Base-by-base conservation (phyloP, 2,329 filamentous ascomycete genomes). In the Epichloe glyceriae region DNA sequence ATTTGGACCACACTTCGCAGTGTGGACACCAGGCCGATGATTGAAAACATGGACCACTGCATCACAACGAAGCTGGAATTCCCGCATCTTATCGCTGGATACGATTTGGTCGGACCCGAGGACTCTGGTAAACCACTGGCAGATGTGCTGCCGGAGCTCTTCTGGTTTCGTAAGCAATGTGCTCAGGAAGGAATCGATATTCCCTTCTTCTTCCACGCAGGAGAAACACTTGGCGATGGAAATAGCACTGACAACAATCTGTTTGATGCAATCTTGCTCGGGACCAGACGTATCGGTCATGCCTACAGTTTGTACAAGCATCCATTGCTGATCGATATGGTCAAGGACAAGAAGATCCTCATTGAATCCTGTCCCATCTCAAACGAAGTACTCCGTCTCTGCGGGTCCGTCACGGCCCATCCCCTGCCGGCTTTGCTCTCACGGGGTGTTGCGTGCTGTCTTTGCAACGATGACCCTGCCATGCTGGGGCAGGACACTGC, bases 171-270 rank as follows among this genome's bases (percentile, higher is more conserved):
- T 56, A 90, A 91, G 66, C 80, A 85, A 59, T 96, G 89, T 64
- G 78, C 80, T 0, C 76, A 86, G 61, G 83, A 88, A 60, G 80
- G 78, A 2, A 78, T 96, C 38, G 80, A 88, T 47, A 82, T 98
- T 10, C 91, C 91, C 1, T 95, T 96, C 72, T 95, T 95, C 73
- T 94, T 97, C 71, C 90, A 96, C 64, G 90, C 91, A 0, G 91
- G 90, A 56, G 90, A 96, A 68, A 88, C 82, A 35, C 79, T 95
- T 0, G 88, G 88, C 22, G 70, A 73, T 54, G 89, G 88, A 30
- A 83, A 82, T 57, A 75, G 73, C 19, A 84, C 85, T 0, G 90
- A 96, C 61, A 61, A 70, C 54, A 96, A 96, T 65, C 76, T 97
- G 3, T 95, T 89, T 64, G 90, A 96, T 64, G 89, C 89, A 0